Base-by-base conservation (phyloP, 2,329 filamentous ascomycete species). In the Aureobasidium zeae region DNA sequence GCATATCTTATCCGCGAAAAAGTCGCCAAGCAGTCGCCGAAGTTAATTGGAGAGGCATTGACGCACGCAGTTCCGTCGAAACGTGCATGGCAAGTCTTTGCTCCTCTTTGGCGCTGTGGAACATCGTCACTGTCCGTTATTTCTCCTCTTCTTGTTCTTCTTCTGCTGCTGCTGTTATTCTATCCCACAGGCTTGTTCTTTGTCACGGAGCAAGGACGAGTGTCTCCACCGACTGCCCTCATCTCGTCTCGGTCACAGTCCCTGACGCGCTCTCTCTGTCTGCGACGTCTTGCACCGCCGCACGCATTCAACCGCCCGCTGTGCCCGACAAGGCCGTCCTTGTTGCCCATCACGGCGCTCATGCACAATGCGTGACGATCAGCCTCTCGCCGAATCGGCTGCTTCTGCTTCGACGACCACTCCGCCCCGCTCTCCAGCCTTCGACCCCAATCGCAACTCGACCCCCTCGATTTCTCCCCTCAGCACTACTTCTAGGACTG, bases 381-480 rank as follows among this genome's bases (percentile, higher is more conserved):
- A 25, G 5, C 20, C 13, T 12, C 21, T 15, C 13, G 4, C 33
- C 30, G 30, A 32, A n/a, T n/a, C n/a, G n/a, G n/a, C n/a, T 4
- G 13, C 15, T 12, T 16, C 33, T 24, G 20, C 12, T 21, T 8
- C 20, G 10, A 36, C 21, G 20, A 24, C 20, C 9, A 10, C 31
- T 7, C 33, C 21, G 15, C 33, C n/a, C 7, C 35, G 24, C 35
- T 31, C 33, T 19, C 37, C 37, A 24, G 10, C 5, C 29, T 33
- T 29, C 16, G 31, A 29, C 37, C 25, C 39, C 33, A 41, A 41
- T 30, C 45, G 42, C 34, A 45, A 47, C 32, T 42, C 39, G 16
- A 55, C 56, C 25, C 56, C 55, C 26, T 60, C 57, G 22, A 57
- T 62, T 37, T 60, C 57, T 17, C 59, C 59, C 11, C 51, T 62